Percentiles rank a stretch among this genome's conserved stretches.
These are phyloP conservation scores for Phyllachora maydis DNA, from an alignment of 2,329 filamentous ascomycete species.

Conservation along the genomic window DNA sequence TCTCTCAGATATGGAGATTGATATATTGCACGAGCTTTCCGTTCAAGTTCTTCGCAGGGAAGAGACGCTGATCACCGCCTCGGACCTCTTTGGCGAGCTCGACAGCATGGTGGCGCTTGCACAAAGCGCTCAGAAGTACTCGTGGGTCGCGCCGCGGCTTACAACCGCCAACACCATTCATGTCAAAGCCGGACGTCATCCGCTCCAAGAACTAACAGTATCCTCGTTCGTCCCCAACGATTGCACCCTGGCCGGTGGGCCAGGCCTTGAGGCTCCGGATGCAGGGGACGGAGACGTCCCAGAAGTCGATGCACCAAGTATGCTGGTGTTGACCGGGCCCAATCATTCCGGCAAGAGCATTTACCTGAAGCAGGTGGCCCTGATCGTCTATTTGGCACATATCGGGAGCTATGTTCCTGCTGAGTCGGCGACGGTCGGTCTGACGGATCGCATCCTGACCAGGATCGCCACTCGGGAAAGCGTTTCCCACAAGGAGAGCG, in stretches of 20 bases:
- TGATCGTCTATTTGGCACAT: constrained; percentile 85
- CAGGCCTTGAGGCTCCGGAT: constrained; percentile 8
- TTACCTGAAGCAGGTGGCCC: constrained; percentile 79
- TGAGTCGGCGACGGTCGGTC: constrained; percentile 50
- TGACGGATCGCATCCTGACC: constrained; percentile 86
- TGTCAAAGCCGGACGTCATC: constrained; percentile 65
- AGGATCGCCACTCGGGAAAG: constrained; percentile 58
- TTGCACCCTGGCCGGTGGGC: constrained; percentile 45
- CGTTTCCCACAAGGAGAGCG: constrained; percentile 35
- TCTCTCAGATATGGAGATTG: constrained; percentile 57
- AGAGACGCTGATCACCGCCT: constrained; percentile 42
- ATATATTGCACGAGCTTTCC: constrained; percentile 63
- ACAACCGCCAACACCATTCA: constrained; percentile 47
- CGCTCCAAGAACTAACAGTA: constrained; percentile 69
- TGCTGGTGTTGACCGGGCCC: constrained; percentile 71
- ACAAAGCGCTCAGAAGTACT: constrained; percentile 54
- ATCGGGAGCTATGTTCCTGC: constrained; percentile 86
- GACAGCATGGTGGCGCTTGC: constrained; percentile 71
- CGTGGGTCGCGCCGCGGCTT: constrained; percentile 48
- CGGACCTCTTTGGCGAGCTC: constrained; percentile 67
- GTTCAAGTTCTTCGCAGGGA: constrained; percentile 51
- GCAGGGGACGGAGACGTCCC: background rate
- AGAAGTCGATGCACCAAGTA: constrained; percentile 26
- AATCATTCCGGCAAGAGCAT: constrained; percentile 96
- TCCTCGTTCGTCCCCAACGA: constrained; percentile 69